phyloP scores from a whole-genome alignment of 805 yeast species.

The Myxozyma melibiosi region DNA sequence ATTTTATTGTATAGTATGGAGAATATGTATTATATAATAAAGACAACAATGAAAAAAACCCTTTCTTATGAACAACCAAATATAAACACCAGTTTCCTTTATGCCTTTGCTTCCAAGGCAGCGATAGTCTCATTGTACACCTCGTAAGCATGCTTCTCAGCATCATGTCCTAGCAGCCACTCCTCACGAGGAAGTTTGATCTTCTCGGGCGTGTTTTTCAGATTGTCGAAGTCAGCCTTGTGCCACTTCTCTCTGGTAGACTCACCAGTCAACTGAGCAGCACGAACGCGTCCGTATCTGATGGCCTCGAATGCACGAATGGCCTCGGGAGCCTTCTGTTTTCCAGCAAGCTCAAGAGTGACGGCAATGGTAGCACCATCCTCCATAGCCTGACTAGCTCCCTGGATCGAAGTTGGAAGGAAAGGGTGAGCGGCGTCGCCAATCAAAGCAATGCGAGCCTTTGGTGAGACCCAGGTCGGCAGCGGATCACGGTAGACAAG shows the following conservation, averaged over 20 bases:
- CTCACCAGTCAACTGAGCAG: constrained; percentile 2
- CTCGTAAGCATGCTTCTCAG: constrained; percentile 5
- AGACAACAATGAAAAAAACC: neutral
- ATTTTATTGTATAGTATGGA: too few species aligned
- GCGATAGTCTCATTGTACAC: neutral
- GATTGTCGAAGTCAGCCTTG: constrained; percentile 4
- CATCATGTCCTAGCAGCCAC: constrained; percentile 6
- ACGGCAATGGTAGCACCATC: constrained; percentile 6
- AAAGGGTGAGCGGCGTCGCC: constrained; percentile 7
- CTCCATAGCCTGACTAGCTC: constrained; percentile 10
- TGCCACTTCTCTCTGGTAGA: constrained; percentile 3
- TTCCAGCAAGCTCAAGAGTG: constrained; percentile 1
- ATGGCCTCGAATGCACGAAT: neutral
- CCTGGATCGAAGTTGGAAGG: constrained; percentile 3
- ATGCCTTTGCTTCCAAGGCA: neutral
- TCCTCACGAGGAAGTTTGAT: constrained; percentile 1
- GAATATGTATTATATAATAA: too few species aligned
- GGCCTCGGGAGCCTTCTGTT: neutral
- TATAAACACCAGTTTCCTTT: neutral
- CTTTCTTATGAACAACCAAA: neutral
- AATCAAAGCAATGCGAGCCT: constrained; percentile 1
- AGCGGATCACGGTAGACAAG: constrained; percentile 66
- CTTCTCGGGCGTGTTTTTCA: neutral
- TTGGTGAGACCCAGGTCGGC: constrained; percentile 66
- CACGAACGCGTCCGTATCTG: constrained; percentile 2